Base-by-base conservation (phyloP, 805 yeast genomes). In the Zygotorulaspora florentina region DNA sequence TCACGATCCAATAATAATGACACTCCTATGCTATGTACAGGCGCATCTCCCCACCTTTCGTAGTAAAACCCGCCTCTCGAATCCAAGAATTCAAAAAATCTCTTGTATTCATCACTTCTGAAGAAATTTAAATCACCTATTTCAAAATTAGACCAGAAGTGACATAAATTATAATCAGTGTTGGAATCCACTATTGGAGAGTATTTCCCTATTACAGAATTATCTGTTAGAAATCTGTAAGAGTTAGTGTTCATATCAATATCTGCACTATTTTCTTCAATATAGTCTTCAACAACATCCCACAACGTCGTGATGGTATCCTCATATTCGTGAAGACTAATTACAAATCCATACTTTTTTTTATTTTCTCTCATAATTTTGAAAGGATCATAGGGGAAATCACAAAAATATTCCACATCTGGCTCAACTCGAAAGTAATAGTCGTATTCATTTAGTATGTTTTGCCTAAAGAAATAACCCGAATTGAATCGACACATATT, bases 371-470 rank as follows among this genome's bases (percentile, higher is more conserved):
- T 75, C 85, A 91, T 76, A 51, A 83, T 76, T 57, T 79, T 76
- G 71, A 91, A 91, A 11, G 96, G 90, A 65, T 91, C 99, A 70
- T 82, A 83, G 3, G 66, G 64, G 57, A 86, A 79, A 68, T 93
- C 97, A 67, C 98, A 93, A 64, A 73, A 85, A 64, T 86, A 85
- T 59, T 86, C 81, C 40, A 90, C 89, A 52, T 83, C 88, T 0
- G 99, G 99, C 65, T 91, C 99, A 10, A 91, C 96, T 52, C 99
- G 76, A 80, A 96, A 90, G 69, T 91, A 91, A 74, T 83, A 93
- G 50, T 88, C 91, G 68, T 86, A 93, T 28, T 83, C 73, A 37
- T 71, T 64, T 55, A 90, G 67, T 37, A 88, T 62, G 46, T 80
- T 80, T 59, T 89, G 95, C 61, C 85, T 78, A 70, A 80, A 91